phyloP scores from a whole-genome alignment of 2,329 filamentous ascomycete species.

The Cryphonectria parasitica region DNA sequence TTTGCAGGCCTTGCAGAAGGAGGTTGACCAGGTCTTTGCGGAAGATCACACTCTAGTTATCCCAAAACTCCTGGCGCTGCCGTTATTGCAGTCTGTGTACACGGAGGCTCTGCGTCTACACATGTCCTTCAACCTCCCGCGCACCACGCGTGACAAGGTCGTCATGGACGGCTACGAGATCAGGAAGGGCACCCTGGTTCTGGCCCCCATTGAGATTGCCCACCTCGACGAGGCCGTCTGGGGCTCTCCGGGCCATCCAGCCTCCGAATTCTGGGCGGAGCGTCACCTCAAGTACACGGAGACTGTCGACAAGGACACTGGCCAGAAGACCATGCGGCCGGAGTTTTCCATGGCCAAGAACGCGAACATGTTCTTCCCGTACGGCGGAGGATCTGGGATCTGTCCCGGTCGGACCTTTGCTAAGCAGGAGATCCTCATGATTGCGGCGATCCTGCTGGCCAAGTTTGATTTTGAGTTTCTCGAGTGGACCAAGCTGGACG shows the following conservation, averaged over 20 bases:
- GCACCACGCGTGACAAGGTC: conserved; percentile 31
- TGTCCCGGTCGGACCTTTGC: conserved; percentile 46
- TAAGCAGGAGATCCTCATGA: conserved; percentile 44
- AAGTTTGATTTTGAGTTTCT: conserved; percentile 40
- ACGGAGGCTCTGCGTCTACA: conserved; percentile 36
- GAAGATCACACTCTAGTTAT: conserved; percentile 28
- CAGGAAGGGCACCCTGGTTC: conserved; percentile 31
- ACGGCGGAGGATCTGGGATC: conserved; percentile 40
- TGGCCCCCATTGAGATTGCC: conserved; percentile 33
- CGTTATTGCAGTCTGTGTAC: conserved; percentile 37
- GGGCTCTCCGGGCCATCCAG: conserved; percentile 20
- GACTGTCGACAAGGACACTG: background rate
- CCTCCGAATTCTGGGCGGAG: conserved; percentile 28
- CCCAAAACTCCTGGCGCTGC: conserved; percentile 31
- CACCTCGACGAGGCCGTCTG: conserved; percentile 32
- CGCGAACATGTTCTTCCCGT: conserved; percentile 23
- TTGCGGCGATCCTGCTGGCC: conserved; percentile 37
- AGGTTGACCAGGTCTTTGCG: conserved; percentile 13
- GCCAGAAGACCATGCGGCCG: conserved; percentile 1
- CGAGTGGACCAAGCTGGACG: conserved; percentile 23
- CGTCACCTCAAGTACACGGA: conserved; percentile 22
- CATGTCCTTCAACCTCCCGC: conserved; percentile 34
- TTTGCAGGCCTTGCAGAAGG: conserved; percentile 19
- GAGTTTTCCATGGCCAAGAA: conserved; percentile 15
- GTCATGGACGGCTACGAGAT: conserved; percentile 30